Conservation (phyloP, 2,329 filamentous ascomycete species). For the Aurifilum marmelostoma region DNA sequence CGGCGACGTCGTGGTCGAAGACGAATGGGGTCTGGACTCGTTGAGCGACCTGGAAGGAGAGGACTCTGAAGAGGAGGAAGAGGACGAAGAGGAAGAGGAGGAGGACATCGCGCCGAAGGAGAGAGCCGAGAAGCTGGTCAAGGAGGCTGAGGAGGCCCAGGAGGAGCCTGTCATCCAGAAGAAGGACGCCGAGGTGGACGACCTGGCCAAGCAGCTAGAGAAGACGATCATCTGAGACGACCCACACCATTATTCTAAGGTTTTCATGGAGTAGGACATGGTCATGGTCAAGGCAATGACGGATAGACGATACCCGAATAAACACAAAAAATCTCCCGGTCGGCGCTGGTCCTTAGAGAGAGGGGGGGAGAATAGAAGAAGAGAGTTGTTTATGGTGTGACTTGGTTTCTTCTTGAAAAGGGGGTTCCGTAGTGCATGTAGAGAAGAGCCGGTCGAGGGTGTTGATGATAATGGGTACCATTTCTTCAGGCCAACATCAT, state of each 20-base stretch:
- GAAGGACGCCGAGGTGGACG: slow-evolving; percentile 79
- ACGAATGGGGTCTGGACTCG: slow-evolving; percentile 83
- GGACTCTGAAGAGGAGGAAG: slow-evolving; percentile 70
- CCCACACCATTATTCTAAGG: slow-evolving; percentile 5
- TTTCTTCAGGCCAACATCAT: not conserved
- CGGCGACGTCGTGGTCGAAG: slow-evolving; percentile 70
- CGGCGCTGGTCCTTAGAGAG: slow-evolving; percentile 16
- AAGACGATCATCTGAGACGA: slow-evolving; percentile 63
- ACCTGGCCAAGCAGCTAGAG: slow-evolving; percentile 72
- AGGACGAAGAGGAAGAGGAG: slow-evolving; percentile 69
- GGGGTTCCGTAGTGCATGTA: not conserved
- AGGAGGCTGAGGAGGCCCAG: slow-evolving; percentile 73
- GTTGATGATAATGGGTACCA: not conserved
- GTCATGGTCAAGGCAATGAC: slow-evolving; percentile 25
- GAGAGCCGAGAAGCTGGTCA: slow-evolving; percentile 68
- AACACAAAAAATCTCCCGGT: slow-evolving; percentile 27
- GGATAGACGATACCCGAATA: slow-evolving; percentile 32
- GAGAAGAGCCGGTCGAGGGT: not conserved
- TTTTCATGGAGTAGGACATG: slow-evolving; percentile 28
- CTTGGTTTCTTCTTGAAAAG: not conserved
- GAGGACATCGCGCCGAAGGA: slow-evolving; percentile 60
- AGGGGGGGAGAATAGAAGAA: not conserved
- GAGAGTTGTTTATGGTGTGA: not conserved
- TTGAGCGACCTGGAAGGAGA: slow-evolving; percentile 84
- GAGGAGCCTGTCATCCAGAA: slow-evolving; percentile 72